These are phyloP conservation scores for Yamadazyma kitorensis DNA, from an alignment of 805 yeast genomes.

Conservation along the genomic window DNA sequence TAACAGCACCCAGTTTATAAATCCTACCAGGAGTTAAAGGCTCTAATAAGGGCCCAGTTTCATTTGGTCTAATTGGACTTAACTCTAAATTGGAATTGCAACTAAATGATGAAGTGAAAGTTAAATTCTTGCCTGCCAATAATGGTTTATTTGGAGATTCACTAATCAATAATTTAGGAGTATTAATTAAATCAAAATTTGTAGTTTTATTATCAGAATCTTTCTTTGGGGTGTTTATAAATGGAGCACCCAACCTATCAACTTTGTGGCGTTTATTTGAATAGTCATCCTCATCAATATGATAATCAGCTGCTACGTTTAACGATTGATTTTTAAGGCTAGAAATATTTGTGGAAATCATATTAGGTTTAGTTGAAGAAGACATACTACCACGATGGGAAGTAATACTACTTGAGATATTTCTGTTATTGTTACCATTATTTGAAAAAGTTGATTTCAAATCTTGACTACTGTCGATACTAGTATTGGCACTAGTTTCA, in stretches of 20 bases:
- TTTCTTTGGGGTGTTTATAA: conserved; percentile 5
- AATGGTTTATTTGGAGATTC: conserved; percentile 41
- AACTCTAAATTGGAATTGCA: conserved; percentile 63
- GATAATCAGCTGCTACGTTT: conserved; percentile 16
- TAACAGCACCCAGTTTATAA: conserved; percentile 14
- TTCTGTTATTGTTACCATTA: too few species aligned
- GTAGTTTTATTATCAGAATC: conserved; percentile 5
- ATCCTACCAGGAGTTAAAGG: conserved; percentile 55
- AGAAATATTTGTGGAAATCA: too few species aligned
- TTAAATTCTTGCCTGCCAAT: conserved; percentile 40
- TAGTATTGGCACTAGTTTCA: neutral
- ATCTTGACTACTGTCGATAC: neutral
- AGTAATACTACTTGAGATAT: too few species aligned
- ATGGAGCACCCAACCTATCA: conserved; percentile 10
- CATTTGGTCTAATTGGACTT: conserved; percentile 55
- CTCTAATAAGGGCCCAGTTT: conserved; percentile 64
- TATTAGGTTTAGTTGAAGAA: too few species aligned
- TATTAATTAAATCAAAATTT: conserved; percentile 8
- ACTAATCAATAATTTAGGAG: conserved; percentile 24
- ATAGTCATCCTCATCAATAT: conserved; percentile 16
- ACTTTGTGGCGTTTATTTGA: conserved; percentile 7
- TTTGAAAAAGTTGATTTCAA: neutral
- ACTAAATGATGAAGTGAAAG: conserved; percentile 65
- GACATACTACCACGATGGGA: too few species aligned
- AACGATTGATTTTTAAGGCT: too few species aligned